Conservation (phyloP, 2,329 filamentous ascomycete genomes). For the Fusarium euwallaceae region DNA sequence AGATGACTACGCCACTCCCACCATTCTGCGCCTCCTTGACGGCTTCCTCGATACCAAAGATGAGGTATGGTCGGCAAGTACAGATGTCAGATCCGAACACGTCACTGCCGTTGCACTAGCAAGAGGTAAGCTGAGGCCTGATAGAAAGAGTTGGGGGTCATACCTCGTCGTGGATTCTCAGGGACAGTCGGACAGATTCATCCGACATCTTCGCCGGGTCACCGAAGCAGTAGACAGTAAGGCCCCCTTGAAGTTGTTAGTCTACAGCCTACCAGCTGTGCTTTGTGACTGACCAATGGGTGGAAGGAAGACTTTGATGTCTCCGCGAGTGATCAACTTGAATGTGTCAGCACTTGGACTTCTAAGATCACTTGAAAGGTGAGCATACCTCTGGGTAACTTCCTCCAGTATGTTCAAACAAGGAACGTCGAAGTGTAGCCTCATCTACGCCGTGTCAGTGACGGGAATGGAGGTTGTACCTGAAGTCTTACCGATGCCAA, state of each 20-base stretch:
- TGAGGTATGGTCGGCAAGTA: slow-evolving; percentile 94
- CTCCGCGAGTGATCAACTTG: slow-evolving; percentile 87
- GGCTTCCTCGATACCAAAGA: slow-evolving; percentile 96
- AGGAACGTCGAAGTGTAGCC: slow-evolving; percentile 82
- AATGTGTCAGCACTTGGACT: slow-evolving; percentile 36
- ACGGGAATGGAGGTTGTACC: background rate
- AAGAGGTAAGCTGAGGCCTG: slow-evolving; percentile 5
- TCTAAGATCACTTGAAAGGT: background rate
- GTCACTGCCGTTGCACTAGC: slow-evolving; percentile 90
- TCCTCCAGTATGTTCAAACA: slow-evolving; percentile 96
- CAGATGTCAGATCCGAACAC: slow-evolving; percentile 99
- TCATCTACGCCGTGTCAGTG: slow-evolving; percentile 72
- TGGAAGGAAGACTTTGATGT: slow-evolving; percentile 95
- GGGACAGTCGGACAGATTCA: slow-evolving; percentile 81
- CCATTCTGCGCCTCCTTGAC: slow-evolving; percentile 97
- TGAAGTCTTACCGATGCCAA: slow-evolving; percentile 78
- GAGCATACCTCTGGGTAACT: slow-evolving; percentile 84
- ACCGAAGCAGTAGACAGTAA: slow-evolving; percentile 98
- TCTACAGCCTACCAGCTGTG: background rate
- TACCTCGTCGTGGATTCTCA: slow-evolving; percentile 82
- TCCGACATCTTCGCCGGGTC: slow-evolving; percentile 95
- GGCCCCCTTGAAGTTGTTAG: slow-evolving; percentile 68
- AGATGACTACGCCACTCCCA: slow-evolving; percentile 95
- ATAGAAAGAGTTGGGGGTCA: slow-evolving; percentile 13
- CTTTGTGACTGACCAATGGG: slow-evolving; percentile 77